Base-by-base conservation (phyloP, 495 filamentous ascomycete genomes). In the Penicillium silybi region DNA sequence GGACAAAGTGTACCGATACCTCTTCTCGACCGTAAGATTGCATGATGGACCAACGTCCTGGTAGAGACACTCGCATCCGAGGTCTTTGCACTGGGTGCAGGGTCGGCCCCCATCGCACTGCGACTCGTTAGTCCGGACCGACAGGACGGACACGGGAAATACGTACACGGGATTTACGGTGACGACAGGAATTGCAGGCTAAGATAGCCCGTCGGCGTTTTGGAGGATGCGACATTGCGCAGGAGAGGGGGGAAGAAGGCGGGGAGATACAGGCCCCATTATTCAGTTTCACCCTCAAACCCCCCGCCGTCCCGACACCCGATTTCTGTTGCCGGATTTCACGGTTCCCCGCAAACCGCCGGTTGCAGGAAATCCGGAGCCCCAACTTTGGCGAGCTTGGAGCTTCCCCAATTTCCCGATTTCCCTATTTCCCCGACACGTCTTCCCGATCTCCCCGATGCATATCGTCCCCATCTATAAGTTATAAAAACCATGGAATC, bases 11-110 rank as follows among this genome's bases (percentile, higher is more conserved):
- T 10, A 67, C 40, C 44, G 29, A 23, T 64, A 62, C 57, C 76
- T 72, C 58, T 77, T 78, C 23, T 71, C 65, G 1, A 77, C 66
- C 11, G 73, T 76, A 0, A 76, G 63, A 48, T 77, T 78, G 1
- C 67, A 60, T 2, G 67, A 59, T 15, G 66, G 70, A 6, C 63
- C 54, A 8, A 67, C 58, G 9, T 72, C 58, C 13, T 65, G 63
- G 56, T 79, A 79, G 3, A 74, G 54, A 56, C 76, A 79, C 9
- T 76, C 74, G 48, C 72, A 72, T 17, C 67, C 70, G 23, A 78
- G 50, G 17, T 76, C 70, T 48, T 35, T 39, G 44, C 76, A 79
- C 44, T 64, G 61, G 39, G 62, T 64, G 46, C 76, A 79, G 9
- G 76, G 76, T n/a, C 74, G 62, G 13, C 48, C 50, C n/a, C 76